Evolutionary conservation across 257 asterid species (phyloP), one percentile per base, ranked within the genome.

Genomic region (Plantago elongata): DNA sequence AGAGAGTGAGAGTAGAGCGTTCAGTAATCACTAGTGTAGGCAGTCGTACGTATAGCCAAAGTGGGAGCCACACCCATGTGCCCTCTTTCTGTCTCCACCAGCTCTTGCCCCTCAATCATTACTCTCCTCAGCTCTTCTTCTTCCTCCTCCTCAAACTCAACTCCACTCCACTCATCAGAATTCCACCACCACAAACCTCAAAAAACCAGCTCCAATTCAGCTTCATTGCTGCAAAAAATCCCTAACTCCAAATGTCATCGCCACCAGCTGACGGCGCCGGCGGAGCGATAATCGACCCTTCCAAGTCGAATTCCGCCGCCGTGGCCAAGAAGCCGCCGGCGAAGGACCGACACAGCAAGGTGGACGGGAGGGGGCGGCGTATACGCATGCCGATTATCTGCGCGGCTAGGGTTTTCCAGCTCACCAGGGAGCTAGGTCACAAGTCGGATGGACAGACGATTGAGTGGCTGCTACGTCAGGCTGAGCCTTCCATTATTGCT

Each of bases 401-500:
- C 54, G 98, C 98, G 11, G 98, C 98, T 50, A 78, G 98, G 64
- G 98, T 91, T 37, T 91, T 91, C 63, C 98, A 91, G 85, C 88
- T 91, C 52, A 91, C 98, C 0, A 77, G 97, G 0, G 98, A 91
- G 75, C 81, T 91, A 0, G 99, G 97, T 16, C 97, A 89, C 71
- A 91, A 91, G 79, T 88, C 96, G n/a, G 98, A 91, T 54, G 97
- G 96, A 8, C 97, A 86, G 77, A 91, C 98, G 29, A 91, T 91
- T 1, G 98, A 91, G 78, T 91, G 97, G 98, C 92, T 91, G 14
- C 95, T 91, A 48, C 88, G 97, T 4, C 98, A 91, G 67, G 98
- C 98, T 1, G 98, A 92, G 79, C 98, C 97, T 1, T 92, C 98
- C 9, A 92, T 92, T 52, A 86, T 88, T 27, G 97, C 97, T 0